These are phyloP conservation scores for Teratosphaeria gauchensis DNA, from an alignment of 2,329 filamentous ascomycete genomes.

Conservation along the genomic window DNA sequence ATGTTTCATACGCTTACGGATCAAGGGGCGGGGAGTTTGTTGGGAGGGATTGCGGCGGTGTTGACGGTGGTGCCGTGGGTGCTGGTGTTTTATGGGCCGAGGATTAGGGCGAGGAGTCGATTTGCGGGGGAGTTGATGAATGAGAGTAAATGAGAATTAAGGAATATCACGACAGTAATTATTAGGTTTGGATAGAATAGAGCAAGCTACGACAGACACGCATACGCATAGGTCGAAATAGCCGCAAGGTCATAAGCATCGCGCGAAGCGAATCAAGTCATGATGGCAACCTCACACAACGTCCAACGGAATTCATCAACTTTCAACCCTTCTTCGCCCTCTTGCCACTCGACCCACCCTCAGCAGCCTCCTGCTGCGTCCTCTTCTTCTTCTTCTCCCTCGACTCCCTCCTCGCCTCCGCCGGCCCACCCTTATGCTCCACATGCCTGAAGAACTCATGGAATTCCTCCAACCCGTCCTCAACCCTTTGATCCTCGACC, in stretches of 20 bases:
- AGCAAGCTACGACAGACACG: no score
- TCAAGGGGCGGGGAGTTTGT: constrained; percentile 59
- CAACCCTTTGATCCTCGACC: background rate
- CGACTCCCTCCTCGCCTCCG: background rate
- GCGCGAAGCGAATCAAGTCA: no score
- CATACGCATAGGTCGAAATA: no score
- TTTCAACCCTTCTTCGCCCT: background rate
- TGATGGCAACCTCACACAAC: no score
- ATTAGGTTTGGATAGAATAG: background rate
- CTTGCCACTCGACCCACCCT: background rate
- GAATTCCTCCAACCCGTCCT: background rate
- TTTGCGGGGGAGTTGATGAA: constrained; percentile 49
- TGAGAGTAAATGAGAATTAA: constrained; percentile 2
- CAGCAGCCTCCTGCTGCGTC: background rate
- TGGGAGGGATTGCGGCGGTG: constrained; percentile 59
- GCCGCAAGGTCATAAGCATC: no score
- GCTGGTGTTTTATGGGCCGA: constrained; percentile 66
- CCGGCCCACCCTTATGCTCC: background rate
- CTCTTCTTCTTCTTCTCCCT: background rate
- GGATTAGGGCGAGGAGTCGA: constrained; percentile 64
- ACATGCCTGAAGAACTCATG: background rate
- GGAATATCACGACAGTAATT: background rate
- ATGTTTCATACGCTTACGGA: constrained; percentile 67
- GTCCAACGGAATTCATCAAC: background rate
- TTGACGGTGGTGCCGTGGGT: constrained; percentile 83